Evolutionary conservation across 2,329 filamentous ascomycete genomes (phyloP).

Genomic region (Ophiostoma tasmaniense): DNA sequence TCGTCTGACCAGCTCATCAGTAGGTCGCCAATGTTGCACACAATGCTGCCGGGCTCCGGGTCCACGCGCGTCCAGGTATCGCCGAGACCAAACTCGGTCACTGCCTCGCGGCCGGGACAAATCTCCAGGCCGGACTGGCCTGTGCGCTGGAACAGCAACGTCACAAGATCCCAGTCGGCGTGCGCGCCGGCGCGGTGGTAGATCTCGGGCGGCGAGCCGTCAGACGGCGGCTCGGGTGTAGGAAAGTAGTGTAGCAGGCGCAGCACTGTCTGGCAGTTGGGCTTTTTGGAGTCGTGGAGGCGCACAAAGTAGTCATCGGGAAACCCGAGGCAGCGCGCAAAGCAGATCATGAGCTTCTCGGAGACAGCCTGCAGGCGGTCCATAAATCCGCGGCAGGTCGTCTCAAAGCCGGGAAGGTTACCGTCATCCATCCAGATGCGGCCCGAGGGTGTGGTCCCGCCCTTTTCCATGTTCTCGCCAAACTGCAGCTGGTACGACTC

Average conservation of each 20-base stretch:
- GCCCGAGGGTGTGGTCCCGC: constrained; percentile 29
- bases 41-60: constrained; percentile 43
- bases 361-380: constrained; percentile 42
- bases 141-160: constrained; percentile 52
- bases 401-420: constrained; percentile 40
- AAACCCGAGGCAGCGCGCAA: constrained; percentile 50
- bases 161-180: constrained; percentile 55
- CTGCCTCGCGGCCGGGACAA: constrained; percentile 53
- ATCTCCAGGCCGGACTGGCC: constrained; percentile 56
- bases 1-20: constrained; percentile 61
- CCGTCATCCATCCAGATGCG: constrained; percentile 40
- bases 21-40: constrained; percentile 59
- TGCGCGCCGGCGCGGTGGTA: constrained; percentile 52
- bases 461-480: constrained; percentile 40
- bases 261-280: constrained; percentile 47
- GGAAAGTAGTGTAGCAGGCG: constrained; percentile 22
- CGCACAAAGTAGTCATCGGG: constrained; percentile 43
- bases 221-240: constrained; percentile 24
- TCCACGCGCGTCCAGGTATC: constrained; percentile 58
- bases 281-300: constrained; percentile 41
- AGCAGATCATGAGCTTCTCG: constrained; percentile 49
- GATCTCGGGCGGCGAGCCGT: constrained; percentile 30
- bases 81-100: constrained; percentile 49
- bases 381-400: constrained; percentile 44
- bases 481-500: constrained; percentile 57